Evolutionary conservation across 2,329 filamentous ascomycete genomes (phyloP).

Genomic region (Apiospora rasikravindrae): DNA sequence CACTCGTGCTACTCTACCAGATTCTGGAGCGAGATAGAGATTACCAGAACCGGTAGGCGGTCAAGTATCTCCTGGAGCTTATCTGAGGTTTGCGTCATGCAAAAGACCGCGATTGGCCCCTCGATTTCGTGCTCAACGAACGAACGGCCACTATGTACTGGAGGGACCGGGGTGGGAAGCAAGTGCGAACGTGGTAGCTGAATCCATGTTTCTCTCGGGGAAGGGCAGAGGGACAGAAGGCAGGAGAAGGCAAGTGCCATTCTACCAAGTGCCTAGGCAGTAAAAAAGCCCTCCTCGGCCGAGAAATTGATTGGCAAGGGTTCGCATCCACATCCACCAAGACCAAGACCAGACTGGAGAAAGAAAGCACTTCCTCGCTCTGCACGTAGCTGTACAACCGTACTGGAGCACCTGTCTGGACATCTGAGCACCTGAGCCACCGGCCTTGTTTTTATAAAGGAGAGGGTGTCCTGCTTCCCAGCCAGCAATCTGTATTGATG

Average conservation of each 20-base stretch:
- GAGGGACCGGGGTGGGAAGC: background rate
- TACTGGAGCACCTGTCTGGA: background rate
- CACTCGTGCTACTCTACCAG: background rate
- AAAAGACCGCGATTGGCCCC: background rate
- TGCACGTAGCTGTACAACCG: background rate
- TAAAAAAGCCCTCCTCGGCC: background rate
- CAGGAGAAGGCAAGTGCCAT: background rate
- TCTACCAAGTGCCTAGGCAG: slow-evolving; percentile 8
- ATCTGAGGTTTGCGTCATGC: slow-evolving; percentile 9
- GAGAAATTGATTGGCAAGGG: slow-evolving; percentile 1
- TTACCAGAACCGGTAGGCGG: background rate
- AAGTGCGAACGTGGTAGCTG: background rate
- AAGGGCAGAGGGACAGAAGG: background rate
- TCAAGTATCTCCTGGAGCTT: background rate
- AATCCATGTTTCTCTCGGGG: background rate
- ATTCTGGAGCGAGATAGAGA: background rate
- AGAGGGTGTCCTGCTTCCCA: background rate
- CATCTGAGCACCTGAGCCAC: background rate
- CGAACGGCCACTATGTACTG: background rate
- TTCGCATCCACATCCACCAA: slow-evolving; percentile 2
- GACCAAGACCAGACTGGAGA: slow-evolving; percentile 13
- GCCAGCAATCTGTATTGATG: slow-evolving; percentile 10
- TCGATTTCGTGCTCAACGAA: background rate
- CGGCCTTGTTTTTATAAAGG: background rate
- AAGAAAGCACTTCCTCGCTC: background rate